phyloP scores from a whole-genome alignment of 768 basidiomycete genomes.

The Lactarius hengduanensis region DNA sequence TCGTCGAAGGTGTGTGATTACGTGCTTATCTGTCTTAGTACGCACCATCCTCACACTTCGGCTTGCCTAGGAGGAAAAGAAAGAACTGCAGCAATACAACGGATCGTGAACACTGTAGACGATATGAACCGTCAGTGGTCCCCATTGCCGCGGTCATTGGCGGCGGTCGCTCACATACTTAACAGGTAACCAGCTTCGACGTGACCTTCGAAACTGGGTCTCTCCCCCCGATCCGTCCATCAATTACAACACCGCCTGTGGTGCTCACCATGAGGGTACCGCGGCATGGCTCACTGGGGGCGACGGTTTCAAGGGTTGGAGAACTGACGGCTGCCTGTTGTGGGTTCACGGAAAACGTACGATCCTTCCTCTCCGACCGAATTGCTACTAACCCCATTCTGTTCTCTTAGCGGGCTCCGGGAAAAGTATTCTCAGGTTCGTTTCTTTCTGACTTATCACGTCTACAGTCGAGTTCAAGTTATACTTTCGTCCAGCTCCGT shows the following conservation, averaged over 20 bases:
- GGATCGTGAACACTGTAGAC: neutral
- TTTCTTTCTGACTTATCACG: accelerated
- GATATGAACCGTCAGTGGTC: neutral
- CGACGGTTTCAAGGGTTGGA: neutral
- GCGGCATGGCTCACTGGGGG: neutral
- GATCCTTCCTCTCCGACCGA: neutral
- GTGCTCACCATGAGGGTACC: neutral
- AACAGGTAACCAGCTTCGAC: neutral
- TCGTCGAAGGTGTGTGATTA: neutral
- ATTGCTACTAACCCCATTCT: neutral
- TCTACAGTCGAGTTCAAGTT: neutral
- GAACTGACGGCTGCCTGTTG: neutral
- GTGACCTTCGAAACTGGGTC: neutral
- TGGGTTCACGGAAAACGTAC: slow-evolving; percentile 10
- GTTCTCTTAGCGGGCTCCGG: slow-evolving; percentile 10
- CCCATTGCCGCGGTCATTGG: too few relatives aligned
- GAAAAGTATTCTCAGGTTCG: slow-evolving; percentile 6
- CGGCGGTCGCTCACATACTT: neutral
- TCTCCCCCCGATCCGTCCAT: slow-evolving; percentile 6
- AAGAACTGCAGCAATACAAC: too few relatives aligned
- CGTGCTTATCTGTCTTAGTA: neutral
- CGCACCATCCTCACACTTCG: too few relatives aligned
- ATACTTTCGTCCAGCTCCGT: neutral
- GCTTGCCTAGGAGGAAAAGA: neutral
- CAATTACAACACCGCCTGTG: neutral